These are phyloP conservation scores for Aspergillus felis DNA, from an alignment of 2,329 filamentous ascomycete genomes.

Conservation along the genomic window DNA sequence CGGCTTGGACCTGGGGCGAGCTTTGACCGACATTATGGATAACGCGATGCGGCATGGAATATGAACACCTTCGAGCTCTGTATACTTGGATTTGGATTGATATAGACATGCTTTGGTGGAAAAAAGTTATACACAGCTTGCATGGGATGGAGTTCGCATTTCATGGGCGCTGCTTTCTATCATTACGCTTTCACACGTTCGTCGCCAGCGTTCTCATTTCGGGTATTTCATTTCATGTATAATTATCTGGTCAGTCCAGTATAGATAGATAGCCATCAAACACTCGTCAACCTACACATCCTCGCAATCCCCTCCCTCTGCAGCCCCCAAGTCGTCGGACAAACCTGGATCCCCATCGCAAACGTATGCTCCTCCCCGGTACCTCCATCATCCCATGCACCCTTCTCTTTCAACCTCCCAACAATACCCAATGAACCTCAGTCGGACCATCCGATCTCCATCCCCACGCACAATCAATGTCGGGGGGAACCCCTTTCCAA, in stretches of 20 bases:
- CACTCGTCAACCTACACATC: not conserved
- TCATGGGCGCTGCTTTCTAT: not conserved
- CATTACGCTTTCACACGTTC: not conserved
- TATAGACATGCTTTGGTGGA: not conserved
- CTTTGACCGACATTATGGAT: not conserved
- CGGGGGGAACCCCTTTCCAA: slow-evolving; percentile 31
- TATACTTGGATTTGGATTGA: not conserved
- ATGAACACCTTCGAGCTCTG: not conserved
- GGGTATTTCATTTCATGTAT: not conserved
- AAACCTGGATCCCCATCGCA: slow-evolving; percentile 40
- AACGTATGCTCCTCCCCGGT: slow-evolving; percentile 45
- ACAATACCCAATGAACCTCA: slow-evolving; percentile 32
- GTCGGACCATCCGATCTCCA: slow-evolving; percentile 40
- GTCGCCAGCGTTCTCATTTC: not conserved
- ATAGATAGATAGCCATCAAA: not conserved
- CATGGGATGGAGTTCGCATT: not conserved
- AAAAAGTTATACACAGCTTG: not conserved
- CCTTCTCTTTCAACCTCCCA: slow-evolving; percentile 18
- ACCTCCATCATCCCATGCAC: slow-evolving; percentile 39
- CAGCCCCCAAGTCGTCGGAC: slow-evolving; percentile 29
- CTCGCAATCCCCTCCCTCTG: slow-evolving; percentile 31
- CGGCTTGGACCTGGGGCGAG: not conserved
- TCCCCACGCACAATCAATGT: slow-evolving; percentile 45
- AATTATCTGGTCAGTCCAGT: not conserved
- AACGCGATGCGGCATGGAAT: not conserved